Percentiles rank a stretch among this genome's conserved stretches.
Conservation (phyloP, 768 basidiomycete species). For the Basidioascus undulatus region DNA sequence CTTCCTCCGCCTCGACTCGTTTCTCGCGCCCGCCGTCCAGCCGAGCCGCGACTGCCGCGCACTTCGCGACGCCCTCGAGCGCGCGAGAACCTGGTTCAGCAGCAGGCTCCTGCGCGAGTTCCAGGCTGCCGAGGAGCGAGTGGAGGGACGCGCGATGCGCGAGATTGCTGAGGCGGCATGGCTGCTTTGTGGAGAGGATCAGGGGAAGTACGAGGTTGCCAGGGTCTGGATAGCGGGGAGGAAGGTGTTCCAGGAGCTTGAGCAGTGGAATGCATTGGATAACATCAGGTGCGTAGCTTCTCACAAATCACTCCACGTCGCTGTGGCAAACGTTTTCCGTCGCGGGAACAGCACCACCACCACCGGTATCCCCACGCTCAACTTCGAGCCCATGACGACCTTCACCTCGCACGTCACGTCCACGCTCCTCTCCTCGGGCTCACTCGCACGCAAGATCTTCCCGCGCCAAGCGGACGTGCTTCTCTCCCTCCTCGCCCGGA, state of each 20-base stretch:
- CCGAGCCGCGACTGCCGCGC: slow-evolving; percentile 45
- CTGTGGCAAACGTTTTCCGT: too few relatives aligned
- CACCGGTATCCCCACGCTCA: slow-evolving; percentile 26
- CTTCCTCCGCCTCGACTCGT: slow-evolving; percentile 46
- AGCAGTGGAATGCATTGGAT: too few relatives aligned
- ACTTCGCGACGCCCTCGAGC: slow-evolving; percentile 28
- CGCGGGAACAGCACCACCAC: slow-evolving; percentile 7
- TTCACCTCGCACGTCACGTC: slow-evolving; percentile 51
- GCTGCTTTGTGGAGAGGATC: too few relatives aligned
- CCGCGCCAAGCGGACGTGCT: slow-evolving; percentile 55
- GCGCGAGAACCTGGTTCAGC: slow-evolving; percentile 72
- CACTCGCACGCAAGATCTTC: slow-evolving; percentile 62
- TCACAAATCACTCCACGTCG: too few relatives aligned
- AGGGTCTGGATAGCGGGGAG: too few relatives aligned
- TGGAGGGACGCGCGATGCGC: too few relatives aligned
- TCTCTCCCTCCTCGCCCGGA: slow-evolving; percentile 53
- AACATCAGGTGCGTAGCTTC: too few relatives aligned
- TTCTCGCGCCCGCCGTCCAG: slow-evolving; percentile 40
- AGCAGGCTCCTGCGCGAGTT: slow-evolving; percentile 65
- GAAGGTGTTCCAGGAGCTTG: too few relatives aligned
- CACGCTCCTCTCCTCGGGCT: slow-evolving; percentile 47
- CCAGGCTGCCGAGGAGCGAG: slow-evolving; percentile 51
- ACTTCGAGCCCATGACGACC: slow-evolving; percentile 80
- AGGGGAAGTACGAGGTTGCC: too few relatives aligned
- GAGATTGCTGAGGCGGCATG: too few relatives aligned